Base-by-base conservation (phyloP, 2,329 filamentous ascomycete genomes). In the Botrytis pseudocinerea region DNA sequence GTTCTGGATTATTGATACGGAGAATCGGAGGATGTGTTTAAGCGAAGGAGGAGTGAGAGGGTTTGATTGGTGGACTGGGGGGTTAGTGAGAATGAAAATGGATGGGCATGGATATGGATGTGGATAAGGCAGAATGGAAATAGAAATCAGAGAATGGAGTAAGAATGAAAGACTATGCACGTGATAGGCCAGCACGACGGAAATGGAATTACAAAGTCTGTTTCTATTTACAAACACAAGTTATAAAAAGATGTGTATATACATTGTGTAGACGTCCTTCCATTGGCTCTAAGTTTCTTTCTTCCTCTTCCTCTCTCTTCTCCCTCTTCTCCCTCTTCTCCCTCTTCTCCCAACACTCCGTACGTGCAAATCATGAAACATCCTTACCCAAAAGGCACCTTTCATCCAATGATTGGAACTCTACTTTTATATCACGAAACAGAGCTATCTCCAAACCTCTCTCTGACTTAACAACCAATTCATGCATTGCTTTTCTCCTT, bases 381-480 rank as follows among this genome's bases (percentile, higher is more conserved):
- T 70, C 22, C 40, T 72, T 20, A 46, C 40, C 51, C 54, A 72
- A 74, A 76, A n/a, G 25, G 70, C 76, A 70, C 69, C 54, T 57
- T 73, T 73, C 73, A 68, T 76, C 78, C 78, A 80, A 79, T 79
- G 44, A 70, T 70, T 72, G 42, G 22, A 40, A 65, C 62, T 63
- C 59, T 20, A 71, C 51, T 73, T 51, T 68, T 25, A n/a, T 35
- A 46, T 68, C 60, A 73, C 75, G 74, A 79, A 78, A 79, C 79
- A 74, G 71, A 51, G 64, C 51, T 48, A 70, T 42, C 18, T 20
- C n/a, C 28, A 64, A 46, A 38, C 25, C n/a, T 40, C 70, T 1
- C 38, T 44, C 48, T 48, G 60, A 71, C 60, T 42, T 44, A n/a
- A 46, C 69, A 32, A 25, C 28, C 32, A 62, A 72, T 68, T 65